These are phyloP conservation scores for Myxozyma geophila DNA, from an alignment of 805 yeast genomes.

Conservation along the genomic window DNA sequence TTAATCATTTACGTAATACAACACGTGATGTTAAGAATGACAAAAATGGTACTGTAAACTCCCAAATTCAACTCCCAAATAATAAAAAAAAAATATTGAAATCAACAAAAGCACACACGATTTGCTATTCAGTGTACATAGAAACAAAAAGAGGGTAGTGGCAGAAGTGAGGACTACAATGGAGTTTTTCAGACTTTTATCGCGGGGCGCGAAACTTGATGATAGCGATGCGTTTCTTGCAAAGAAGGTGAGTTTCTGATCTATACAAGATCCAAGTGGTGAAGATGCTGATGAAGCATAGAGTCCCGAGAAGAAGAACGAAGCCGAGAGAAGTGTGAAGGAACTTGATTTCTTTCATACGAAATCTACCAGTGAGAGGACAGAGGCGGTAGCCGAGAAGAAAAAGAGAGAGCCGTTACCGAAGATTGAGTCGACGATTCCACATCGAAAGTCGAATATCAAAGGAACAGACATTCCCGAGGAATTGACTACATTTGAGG, in stretches of 20 bases:
- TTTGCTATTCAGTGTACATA: not conserved
- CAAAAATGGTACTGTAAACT: not conserved
- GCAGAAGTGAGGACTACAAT: constrained; percentile 46
- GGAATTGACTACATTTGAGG: constrained; percentile 89
- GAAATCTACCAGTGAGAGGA: constrained; percentile 50
- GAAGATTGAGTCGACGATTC: constrained; percentile 43
- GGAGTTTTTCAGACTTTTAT: constrained; percentile 87
- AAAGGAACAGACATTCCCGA: constrained; percentile 86
- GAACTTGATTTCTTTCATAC: constrained; percentile 77
- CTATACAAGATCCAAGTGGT: not conserved
- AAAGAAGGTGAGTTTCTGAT: constrained; percentile 8
- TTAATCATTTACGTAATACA: not conserved
- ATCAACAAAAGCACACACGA: not conserved
- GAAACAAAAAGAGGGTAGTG: not conserved
- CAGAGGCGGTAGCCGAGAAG: constrained; percentile 40
- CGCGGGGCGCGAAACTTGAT: constrained; percentile 83
- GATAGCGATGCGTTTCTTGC: constrained; percentile 42
- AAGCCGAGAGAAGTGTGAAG: constrained; percentile 53
- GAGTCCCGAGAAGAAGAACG: constrained; percentile 50
- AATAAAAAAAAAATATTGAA: not conserved
- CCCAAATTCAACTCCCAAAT: not conserved
- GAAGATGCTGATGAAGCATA: constrained; percentile 21
- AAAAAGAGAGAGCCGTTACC: constrained; percentile 24
- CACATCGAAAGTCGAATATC: constrained; percentile 67
- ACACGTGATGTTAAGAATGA: not conserved